phyloP scores from a whole-genome alignment of 192 early-diverging fungal genomes.

The Thamnidium elegans region DNA sequence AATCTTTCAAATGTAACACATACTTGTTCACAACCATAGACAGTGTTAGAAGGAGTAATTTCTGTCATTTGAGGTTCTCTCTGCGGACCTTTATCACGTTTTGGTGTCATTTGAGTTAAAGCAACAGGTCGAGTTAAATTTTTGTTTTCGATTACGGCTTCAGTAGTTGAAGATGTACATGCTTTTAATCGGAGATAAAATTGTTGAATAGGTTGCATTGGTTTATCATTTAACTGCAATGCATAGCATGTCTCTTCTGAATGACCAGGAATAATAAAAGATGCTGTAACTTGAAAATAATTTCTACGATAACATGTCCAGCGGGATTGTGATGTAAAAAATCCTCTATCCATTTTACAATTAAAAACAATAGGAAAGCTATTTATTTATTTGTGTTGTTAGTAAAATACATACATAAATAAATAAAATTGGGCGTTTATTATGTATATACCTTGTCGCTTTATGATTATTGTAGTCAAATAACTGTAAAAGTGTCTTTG shows the following conservation, averaged over 20 bases:
- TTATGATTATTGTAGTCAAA: slow-evolving; percentile 4
- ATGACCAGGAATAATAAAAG: slow-evolving; percentile 43
- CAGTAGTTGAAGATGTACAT: slow-evolving; percentile 32
- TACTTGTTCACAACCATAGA: slow-evolving; percentile 27
- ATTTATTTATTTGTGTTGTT: not conserved
- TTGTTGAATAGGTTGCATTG: slow-evolving; percentile 51
- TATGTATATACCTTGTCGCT: not conserved
- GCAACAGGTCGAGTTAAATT: slow-evolving; percentile 67
- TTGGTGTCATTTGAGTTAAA: slow-evolving; percentile 83
- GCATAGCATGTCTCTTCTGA: slow-evolving; percentile 27
- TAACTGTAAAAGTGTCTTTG: not conserved
- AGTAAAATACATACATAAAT: not conserved
- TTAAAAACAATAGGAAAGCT: slow-evolving; percentile 6
- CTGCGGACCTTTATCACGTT: slow-evolving; percentile 93
- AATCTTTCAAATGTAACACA: slow-evolving; percentile 78
- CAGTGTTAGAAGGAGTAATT: slow-evolving; percentile 18
- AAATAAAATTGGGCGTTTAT: not conserved
- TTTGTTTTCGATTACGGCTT: slow-evolving; percentile 58
- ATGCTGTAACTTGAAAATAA: slow-evolving; percentile 81
- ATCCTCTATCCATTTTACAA: slow-evolving; percentile 16
- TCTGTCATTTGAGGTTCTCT: slow-evolving; percentile 14
- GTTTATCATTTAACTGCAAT: slow-evolving; percentile 40
- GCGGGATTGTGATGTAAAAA: slow-evolving; percentile 3
- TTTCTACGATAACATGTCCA: slow-evolving; percentile 95
- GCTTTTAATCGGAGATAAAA: slow-evolving; percentile 58